Evolutionary conservation across 2,329 filamentous ascomycete species (phyloP).

Genomic region (Aspergillus sp.): DNA sequence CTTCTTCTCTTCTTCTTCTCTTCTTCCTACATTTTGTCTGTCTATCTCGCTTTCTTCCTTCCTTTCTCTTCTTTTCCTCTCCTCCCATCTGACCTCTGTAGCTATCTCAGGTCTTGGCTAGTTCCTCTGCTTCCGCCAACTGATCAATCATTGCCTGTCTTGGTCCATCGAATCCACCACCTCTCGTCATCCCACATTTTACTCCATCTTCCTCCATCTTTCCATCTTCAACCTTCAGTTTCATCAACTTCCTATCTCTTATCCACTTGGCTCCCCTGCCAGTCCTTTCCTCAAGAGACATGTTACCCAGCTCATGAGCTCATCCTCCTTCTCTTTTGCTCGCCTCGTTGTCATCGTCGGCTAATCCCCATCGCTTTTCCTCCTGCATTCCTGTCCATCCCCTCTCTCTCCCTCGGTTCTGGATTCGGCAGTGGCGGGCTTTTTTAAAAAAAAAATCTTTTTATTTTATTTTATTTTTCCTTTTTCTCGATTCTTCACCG

Average conservation of each 20-base stretch:
- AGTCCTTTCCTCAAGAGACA: too few relatives aligned
- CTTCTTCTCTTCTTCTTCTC: background rate
- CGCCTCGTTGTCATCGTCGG: too few relatives aligned
- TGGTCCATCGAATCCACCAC: too few relatives aligned
- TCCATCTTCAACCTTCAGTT: background rate
- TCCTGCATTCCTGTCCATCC: slow-evolving; percentile 6
- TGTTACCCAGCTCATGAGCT: too few relatives aligned
- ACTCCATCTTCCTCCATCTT: slow-evolving; percentile 1
- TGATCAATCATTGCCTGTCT: slow-evolving; percentile 2
- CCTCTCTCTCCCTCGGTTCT: slow-evolving; percentile 7
- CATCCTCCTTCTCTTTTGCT: too few relatives aligned
- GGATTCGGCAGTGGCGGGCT: too few relatives aligned
- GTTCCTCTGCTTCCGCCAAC: background rate
- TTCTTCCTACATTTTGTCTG: slow-evolving; percentile 6
- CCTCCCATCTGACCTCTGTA: background rate
- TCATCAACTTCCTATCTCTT: slow-evolving; percentile 1
- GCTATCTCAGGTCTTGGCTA: slow-evolving; percentile 6
- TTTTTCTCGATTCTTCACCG: background rate
- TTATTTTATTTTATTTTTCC: slow-evolving; percentile 6
- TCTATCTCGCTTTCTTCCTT: slow-evolving; percentile 2
- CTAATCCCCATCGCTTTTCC: too few relatives aligned
- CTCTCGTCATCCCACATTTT: slow-evolving; percentile 6
- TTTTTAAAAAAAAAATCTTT: too few relatives aligned
- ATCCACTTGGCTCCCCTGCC: too few relatives aligned
- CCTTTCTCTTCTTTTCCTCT: slow-evolving; percentile 2